A percentile compares a stretch with the other conserved stretches of the same genome.
Conservation (phyloP, 345 rosid species). For the Eucalyptus viminalis region DNA sequence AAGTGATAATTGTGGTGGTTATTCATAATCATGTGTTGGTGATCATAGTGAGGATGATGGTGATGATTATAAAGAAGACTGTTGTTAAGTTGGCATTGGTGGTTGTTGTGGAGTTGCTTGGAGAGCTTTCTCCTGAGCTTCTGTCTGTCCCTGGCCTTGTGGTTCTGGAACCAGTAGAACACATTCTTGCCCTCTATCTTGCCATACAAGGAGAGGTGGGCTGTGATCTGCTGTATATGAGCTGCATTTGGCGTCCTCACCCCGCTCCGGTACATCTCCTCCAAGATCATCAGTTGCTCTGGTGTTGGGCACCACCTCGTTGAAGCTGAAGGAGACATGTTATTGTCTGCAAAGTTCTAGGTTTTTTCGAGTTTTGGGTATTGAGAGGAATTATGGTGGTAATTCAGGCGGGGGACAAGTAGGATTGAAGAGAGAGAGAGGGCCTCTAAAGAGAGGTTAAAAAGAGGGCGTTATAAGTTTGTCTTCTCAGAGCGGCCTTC, state of each 20-base stretch:
- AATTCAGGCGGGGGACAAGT: not conserved
- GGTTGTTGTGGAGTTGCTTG: slow-evolving; percentile 49
- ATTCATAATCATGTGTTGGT: not conserved
- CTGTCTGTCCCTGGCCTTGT: slow-evolving; percentile 90
- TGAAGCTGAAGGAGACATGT: slow-evolving; percentile 60
- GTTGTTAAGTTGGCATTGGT: slow-evolving; percentile 4
- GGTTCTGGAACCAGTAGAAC: slow-evolving; percentile 97
- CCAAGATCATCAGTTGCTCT: slow-evolving; percentile 84
- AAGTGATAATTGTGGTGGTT: not conserved
- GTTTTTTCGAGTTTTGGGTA: not conserved
- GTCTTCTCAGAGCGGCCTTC: slow-evolving; percentile 28
- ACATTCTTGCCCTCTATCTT: slow-evolving; percentile 90
- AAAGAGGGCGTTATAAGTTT: slow-evolving; percentile 11
- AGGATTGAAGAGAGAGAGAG: not conserved
- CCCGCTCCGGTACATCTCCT: slow-evolving; percentile 79
- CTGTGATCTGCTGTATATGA: slow-evolving; percentile 79
- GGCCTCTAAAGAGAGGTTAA: slow-evolving; percentile 5
- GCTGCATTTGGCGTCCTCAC: slow-evolving; percentile 73
- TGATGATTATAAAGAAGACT: not conserved
- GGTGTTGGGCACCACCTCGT: slow-evolving; percentile 98
- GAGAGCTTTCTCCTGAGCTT: slow-evolving; percentile 66
- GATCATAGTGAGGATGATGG: slow-evolving; percentile 4
- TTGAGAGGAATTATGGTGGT: not conserved
- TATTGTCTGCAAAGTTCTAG: not conserved
- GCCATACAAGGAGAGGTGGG: slow-evolving; percentile 68